Base-by-base conservation (phyloP, 768 basidiomycete genomes). In the Auricularia cornea region DNA sequence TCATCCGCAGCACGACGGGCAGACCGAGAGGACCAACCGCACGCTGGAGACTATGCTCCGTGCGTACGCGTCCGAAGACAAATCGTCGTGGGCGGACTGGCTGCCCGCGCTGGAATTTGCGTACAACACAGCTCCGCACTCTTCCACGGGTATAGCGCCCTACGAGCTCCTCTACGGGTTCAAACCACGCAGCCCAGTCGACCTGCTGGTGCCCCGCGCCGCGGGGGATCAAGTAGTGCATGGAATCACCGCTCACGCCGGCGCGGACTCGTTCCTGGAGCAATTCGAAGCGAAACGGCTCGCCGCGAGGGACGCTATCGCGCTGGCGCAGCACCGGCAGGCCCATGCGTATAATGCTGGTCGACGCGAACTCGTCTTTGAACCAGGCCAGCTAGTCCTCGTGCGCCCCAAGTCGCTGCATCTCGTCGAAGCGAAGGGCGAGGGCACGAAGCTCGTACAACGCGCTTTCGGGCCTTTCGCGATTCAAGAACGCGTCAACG, bases 1-100 rank as follows among this genome's bases (percentile, higher is more conserved):
- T 23, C 76, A 75, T 59, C 76, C 74, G 0, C 70, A 75, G 40
- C 67, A 72, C 30, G 71, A 76, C 57, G 73, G 76, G 0, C 73
- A 74, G 44, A 74, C 73, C 3, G 73, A 77, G 59, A 59, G 69
- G 2, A 61, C 71, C 0, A 74, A 76, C 48, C 68, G 71, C 30
- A 48, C 62, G 0, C 23, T 76, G 5, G 74, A 76, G 59, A 66
- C 68, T 1, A 65, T 70, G 57, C 72, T 68, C 60, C 26, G 64
- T 51, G 63, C 67, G 32, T 70, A 70, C 57, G 62, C 68, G 0
- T 30, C 8, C 8, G 38, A 18, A 18, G 8, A 40, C 28, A 64
- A 71, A 35, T 60, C 68, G 26, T 33, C 65, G 10, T 75, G 75
- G 74, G 6, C 54, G 0, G 18, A 61, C 1, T 66, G 70, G 28